Base-by-base conservation (phyloP, 2,329 filamentous ascomycete species). In the Fusarium pseudonygamai region DNA sequence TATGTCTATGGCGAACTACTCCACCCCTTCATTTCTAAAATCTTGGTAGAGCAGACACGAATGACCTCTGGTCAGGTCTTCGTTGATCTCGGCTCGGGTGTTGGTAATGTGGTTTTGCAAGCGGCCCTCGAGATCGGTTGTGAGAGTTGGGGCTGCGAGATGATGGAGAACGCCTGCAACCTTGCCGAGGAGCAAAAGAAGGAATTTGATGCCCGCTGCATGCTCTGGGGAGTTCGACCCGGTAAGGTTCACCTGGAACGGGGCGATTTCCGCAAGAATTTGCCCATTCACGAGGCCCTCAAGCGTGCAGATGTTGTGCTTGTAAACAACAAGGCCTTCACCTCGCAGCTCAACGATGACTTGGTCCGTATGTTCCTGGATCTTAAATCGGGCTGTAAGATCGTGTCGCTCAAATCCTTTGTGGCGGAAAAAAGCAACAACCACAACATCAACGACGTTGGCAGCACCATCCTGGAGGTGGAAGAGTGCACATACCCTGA, bases 291-390 rank as follows among this genome's bases (percentile, higher is more conserved):
- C 67, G 87, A 90, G 30, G 91, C 92, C 13, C 87, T 99, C 56
- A 92, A 93, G 81, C 90, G 92, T 61, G 96, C 96, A 4, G 96
- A 99, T 80, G 95, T 98, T n/a, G 90, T 99, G 24, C 88, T 99
- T 32, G 96, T 98, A 77, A 99, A 99, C 85, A 99, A 99, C 83
- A 95, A 98, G 83, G 96, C 95, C 6, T 99, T 99, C 83, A 95
- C 92, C 11, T 92, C 95, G 20, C 88, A 92, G 76, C 89, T 98
- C 62, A 99, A 98, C 83, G 92, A 94, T 79, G 90, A 91, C 70
- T 86, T 99, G 50, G 90, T 96, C 74, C 91, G 94, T 77, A 94
- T 97, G 85, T 98, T 99, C 79, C 85, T 99, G 68, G 96, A 99
- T 79, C 86, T 98, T 71, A 98, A 98, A 83, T 88, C 93, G 61